A percentile compares a stretch with the other conserved stretches of the same genome.
These are phyloP conservation scores for Pseudopithomyces chartarum DNA, from an alignment of 2,329 filamentous ascomycete species.

Conservation along the genomic window DNA sequence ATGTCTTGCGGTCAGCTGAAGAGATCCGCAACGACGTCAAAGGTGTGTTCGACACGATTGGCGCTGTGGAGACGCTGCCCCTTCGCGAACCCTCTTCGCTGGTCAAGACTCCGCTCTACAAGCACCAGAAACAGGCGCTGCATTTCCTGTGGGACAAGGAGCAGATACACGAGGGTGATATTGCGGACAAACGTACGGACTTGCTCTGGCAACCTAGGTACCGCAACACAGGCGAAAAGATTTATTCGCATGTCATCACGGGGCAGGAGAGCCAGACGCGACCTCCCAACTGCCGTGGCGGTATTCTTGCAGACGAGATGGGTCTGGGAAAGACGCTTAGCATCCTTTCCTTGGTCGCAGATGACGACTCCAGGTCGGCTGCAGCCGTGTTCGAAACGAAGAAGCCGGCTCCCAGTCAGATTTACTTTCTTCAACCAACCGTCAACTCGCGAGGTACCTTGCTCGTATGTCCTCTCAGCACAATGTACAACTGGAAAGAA, in stretches of 20 bases:
- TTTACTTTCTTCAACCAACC: slow-evolving; percentile 29
- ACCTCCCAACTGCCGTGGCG: slow-evolving; percentile 47
- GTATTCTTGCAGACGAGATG: slow-evolving; percentile 58
- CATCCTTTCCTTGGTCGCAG: slow-evolving; percentile 76
- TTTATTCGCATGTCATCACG: slow-evolving; percentile 86
- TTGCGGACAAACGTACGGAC: slow-evolving; percentile 67
- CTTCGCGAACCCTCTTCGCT: slow-evolving; percentile 71
- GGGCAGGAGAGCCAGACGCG: slow-evolving; percentile 50
- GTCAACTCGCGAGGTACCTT: slow-evolving; percentile 80
- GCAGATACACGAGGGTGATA: slow-evolving; percentile 63
- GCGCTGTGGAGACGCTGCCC: slow-evolving; percentile 75
- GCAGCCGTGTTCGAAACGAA: slow-evolving; percentile 66
- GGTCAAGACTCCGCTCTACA: slow-evolving; percentile 69
- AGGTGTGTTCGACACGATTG: slow-evolving; percentile 84
- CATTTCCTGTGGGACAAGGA: slow-evolving; percentile 85
- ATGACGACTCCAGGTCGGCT: slow-evolving; percentile 60
- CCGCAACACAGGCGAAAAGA: slow-evolving; percentile 60
- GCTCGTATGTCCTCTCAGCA: slow-evolving; percentile 86
- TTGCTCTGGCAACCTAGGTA: slow-evolving; percentile 77
- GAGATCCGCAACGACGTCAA: slow-evolving; percentile 85
- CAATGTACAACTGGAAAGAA: slow-evolving; percentile 91
- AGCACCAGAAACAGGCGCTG: slow-evolving; percentile 88
- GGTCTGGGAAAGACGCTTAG: slow-evolving; percentile 67
- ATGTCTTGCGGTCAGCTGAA: slow-evolving; percentile 70
- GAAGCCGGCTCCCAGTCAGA: slow-evolving; percentile 47